Evolutionary conservation across 495 filamentous ascomycete genomes (phyloP).

Genomic region (Aspergillus kassunensis): DNA sequence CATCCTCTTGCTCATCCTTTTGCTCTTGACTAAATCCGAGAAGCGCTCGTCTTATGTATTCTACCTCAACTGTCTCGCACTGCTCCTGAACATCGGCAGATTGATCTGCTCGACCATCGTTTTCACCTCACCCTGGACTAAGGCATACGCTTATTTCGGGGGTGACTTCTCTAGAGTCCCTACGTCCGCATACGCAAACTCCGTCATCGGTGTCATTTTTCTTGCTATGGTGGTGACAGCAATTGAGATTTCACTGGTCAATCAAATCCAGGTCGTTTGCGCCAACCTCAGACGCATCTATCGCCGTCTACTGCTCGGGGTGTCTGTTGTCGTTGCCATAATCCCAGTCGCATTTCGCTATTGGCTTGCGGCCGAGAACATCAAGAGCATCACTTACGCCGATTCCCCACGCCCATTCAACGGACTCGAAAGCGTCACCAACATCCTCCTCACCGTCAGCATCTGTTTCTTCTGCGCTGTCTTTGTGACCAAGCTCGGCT

Average conservation of each 20-base stretch:
- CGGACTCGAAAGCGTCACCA: constrained; percentile 50
- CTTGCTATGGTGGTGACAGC: constrained; percentile 55
- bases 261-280: constrained; percentile 69
- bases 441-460: constrained; percentile 56
- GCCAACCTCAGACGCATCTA: constrained; percentile 41
- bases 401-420: constrained; percentile 10
- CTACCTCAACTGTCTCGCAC: constrained; percentile 57
- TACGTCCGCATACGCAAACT: constrained; percentile 42
- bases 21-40: constrained; percentile 57
- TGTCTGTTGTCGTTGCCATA: constrained; percentile 52
- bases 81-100: constrained; percentile 58
- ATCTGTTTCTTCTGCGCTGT: constrained; percentile 73
- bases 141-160: constrained; percentile 56
- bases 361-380: constrained; percentile 54
- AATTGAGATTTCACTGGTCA: constrained; percentile 61
- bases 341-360: constrained; percentile 58
- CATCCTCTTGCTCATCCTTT: constrained; percentile 60
- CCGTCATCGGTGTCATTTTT: constrained; percentile 50
- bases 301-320: constrained; percentile 37
- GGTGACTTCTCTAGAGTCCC: constrained; percentile 54
- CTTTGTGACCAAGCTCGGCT: constrained; percentile 67
- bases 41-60: constrained; percentile 61
- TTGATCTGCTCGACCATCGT: constrained; percentile 55
- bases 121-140: constrained; percentile 53
- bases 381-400: constrained; percentile 42